Evolutionary conservation across 371 early-diverging fungal species (phyloP).

Genomic region (Mortierella sp.): DNA sequence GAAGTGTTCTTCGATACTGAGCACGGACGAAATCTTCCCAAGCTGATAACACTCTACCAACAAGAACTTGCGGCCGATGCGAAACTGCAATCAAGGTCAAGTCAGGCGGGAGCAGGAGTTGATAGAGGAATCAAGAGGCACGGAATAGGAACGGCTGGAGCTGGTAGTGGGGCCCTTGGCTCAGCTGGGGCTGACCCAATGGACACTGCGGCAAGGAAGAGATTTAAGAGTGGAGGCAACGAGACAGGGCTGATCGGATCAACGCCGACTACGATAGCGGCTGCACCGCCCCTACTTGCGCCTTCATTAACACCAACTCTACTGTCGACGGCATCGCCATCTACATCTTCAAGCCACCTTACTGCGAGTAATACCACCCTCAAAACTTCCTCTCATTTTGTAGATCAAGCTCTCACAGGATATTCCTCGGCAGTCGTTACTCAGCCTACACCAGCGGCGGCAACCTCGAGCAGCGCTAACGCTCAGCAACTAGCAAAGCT

Average conservation of each 20-base stretch:
- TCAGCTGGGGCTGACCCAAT: constrained; percentile 4
- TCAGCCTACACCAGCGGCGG: neutral
- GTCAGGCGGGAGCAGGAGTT: constrained; percentile 9
- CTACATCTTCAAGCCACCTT: neutral
- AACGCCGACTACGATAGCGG: neutral
- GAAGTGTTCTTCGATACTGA: constrained; percentile 34
- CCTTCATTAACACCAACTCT: neutral
- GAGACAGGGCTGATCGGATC: constrained; percentile 6
- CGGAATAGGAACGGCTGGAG: constrained; percentile 6
- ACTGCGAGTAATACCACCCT: neutral
- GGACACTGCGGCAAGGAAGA: constrained; percentile 14
- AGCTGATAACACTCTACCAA: constrained; percentile 16
- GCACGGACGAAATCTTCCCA: constrained; percentile 31
- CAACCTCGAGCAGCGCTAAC: constrained; percentile 12
- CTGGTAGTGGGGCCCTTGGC: neutral
- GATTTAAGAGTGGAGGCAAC: constrained; percentile 15
- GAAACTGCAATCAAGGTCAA: constrained; percentile 26
- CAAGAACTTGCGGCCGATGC: constrained; percentile 37
- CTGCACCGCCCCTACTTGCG: neutral
- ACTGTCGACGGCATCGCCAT: neutral
- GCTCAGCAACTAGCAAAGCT: constrained; percentile 27
- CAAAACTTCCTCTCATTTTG: constrained; percentile 3
- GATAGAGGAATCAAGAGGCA: constrained; percentile 17
- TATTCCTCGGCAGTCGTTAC: neutral
- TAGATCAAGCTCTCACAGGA: constrained; percentile 31